These are phyloP conservation scores for Helminthosporium solani DNA, from an alignment of 2,329 filamentous ascomycete genomes.

Conservation along the genomic window DNA sequence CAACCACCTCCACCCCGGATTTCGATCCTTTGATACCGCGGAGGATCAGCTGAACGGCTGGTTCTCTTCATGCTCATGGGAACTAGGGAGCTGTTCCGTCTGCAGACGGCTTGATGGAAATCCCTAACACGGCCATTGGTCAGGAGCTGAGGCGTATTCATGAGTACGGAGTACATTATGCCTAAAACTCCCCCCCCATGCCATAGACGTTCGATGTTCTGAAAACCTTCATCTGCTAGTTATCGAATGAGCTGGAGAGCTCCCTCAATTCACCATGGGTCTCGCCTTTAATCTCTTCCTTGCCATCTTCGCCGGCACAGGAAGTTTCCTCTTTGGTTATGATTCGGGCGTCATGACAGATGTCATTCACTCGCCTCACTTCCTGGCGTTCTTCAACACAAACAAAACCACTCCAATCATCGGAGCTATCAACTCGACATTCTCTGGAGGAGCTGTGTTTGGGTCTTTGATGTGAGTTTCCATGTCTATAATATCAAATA, in stretches of 20 bases:
- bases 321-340: conserved; percentile 47
- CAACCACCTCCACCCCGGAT: conserved; percentile 4
- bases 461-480: conserved; percentile 50
- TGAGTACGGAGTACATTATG: conserved; percentile 8
- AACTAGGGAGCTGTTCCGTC: conserved; percentile 26
- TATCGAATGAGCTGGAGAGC: neutral
- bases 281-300: conserved; percentile 46
- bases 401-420: conserved; percentile 53
- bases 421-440: conserved; percentile 65
- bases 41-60: conserved; percentile 2
- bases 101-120: conserved; percentile 4
- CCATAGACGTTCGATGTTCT: neutral
- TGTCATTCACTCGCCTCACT: conserved; percentile 58
- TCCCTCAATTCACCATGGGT: conserved; percentile 37
- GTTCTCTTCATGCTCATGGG: conserved; percentile 13
- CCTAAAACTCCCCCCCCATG: neutral
- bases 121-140: neutral
- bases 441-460: conserved; percentile 59
- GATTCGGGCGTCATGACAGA: conserved; percentile 47
- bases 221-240: neutral
- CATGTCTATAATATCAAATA: neutral
- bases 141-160: conserved; percentile 7
- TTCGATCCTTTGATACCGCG: conserved; percentile 2
- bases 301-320: conserved; percentile 47
- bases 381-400: conserved; percentile 60